Base-by-base conservation (phyloP, 2,329 filamentous ascomycete genomes). In the Botryosphaeria dothidea region DNA sequence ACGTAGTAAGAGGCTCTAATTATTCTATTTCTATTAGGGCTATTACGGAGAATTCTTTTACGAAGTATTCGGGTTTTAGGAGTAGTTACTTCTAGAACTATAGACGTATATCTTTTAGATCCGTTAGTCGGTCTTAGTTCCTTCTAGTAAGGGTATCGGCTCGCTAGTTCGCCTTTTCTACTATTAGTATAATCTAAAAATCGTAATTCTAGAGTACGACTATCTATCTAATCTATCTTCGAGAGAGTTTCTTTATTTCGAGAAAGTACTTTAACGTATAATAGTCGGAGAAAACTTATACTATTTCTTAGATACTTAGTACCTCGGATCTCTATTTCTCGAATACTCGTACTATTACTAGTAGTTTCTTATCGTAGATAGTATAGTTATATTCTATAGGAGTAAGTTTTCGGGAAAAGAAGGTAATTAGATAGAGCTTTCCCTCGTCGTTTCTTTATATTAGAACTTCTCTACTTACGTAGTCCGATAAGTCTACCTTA, bases 201-300 rank as follows among this genome's bases (percentile, higher is more conserved):
- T 56, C 23, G 8, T 38, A 56, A 11, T 34, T 7, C 17, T 34
- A 21, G 2, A 56, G 34, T 11, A 13, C 17, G 3, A 19, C 6
- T 1, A 11, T 6, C 4, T 62, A 62, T 2, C 29, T 9, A 4
- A 49, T 27, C 25, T 62, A 25, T 49, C 41, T 2, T 13, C 36
- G 4, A 34, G 38, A 31, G 3, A 62, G 45, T 2, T 48, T 4
- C 17, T 62, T 48, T 3, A 61, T 71, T 11, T 66, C 66, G 25
- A 69, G 71, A 63, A 76, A 76, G 63, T 72, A 71, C 56, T 71
- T 56, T 17, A 76, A 67, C 46, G 71, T 73, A 15, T 68, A 41
- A 65, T 77, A 70, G 57, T 77, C 72, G 8, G 65, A 70, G 2
- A 69, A 65, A 17, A 72, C 38, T 62, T 56, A 54, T 2, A 51